Conservation (phyloP, 1,284 basidiomycete genomes). For the Leccinum subfulvum region DNA sequence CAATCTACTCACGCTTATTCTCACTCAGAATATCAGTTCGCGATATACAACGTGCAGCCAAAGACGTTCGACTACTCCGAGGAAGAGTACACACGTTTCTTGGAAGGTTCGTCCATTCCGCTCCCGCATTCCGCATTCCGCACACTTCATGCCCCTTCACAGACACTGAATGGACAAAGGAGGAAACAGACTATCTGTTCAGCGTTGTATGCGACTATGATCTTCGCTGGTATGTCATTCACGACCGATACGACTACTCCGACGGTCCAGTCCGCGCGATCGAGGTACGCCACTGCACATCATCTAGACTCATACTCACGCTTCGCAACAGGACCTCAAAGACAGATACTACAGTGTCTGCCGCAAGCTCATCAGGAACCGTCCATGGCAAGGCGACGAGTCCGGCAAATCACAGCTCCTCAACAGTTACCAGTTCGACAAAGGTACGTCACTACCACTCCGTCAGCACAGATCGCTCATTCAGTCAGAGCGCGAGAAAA, state of each 20-base stretch:
- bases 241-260: conserved; percentile 85
- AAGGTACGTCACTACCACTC: conserved; percentile 47
- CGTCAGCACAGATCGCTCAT: neutral
- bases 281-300: conserved; percentile 51
- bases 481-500: conserved; percentile 77
- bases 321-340: conserved; percentile 78
- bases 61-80: conserved; percentile 81
- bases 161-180: conserved; percentile 89
- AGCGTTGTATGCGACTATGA: conserved; percentile 81
- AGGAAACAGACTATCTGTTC: conserved; percentile 96
- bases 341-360: conserved; percentile 93
- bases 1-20: neutral
- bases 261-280: conserved; percentile 56
- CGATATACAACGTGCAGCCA: conserved; percentile 75
- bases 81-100: conserved; percentile 84
- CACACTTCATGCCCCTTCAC: conserved; percentile 2
- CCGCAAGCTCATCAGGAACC: conserved; percentile 80
- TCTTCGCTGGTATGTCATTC: conserved; percentile 85
- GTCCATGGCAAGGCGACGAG: conserved; percentile 83
- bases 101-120: conserved; percentile 58
- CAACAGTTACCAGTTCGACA: conserved; percentile 80
- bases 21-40: conserved; percentile 68
- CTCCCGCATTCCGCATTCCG: neutral
- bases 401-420: conserved; percentile 64
- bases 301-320: conserved; percentile 4